These are phyloP conservation scores for Ustilago hordei DNA, from an alignment of 1,284 basidiomycete genomes.

Conservation along the genomic window DNA sequence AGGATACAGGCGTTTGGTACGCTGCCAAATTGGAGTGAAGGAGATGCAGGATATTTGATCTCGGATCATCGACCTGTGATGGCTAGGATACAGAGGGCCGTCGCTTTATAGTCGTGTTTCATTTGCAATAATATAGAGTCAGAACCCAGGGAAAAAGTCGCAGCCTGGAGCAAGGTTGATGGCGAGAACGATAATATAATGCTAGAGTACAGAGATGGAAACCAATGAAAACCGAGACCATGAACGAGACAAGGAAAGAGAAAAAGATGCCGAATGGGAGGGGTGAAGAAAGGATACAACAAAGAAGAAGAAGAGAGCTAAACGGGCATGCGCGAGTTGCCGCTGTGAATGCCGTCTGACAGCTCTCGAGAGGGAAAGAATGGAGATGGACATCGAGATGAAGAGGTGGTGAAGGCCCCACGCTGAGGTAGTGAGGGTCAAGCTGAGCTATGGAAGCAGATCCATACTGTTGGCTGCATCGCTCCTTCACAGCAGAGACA, in stretches of 20 bases:
- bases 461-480: conserved; percentile 14
- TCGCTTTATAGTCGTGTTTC: background rate
- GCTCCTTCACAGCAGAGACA: background rate
- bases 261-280: conserved; percentile 3
- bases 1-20: conserved; percentile 41
- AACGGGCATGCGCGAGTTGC: conserved; percentile 42
- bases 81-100: conserved; percentile 31
- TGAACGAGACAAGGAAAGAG: conserved; percentile 15
- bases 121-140: background rate
- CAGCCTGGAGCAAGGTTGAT: background rate
- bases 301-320: background rate
- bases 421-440: no score
- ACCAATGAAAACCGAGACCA: background rate
- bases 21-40: conserved; percentile 55
- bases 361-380: background rate
- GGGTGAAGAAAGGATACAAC: background rate
- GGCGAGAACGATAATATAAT: conserved; percentile 15
- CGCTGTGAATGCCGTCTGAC: conserved; percentile 41
- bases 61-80: conserved; percentile 55
- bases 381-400: background rate
- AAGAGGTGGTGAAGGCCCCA: conserved; percentile 7
- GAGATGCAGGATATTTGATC: conserved; percentile 52
- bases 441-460: conserved; percentile 1
- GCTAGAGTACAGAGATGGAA: conserved; percentile 32
- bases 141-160: background rate